phyloP scores from a whole-genome alignment of 1,284 basidiomycete species.

The Puccinia triticina region DNA sequence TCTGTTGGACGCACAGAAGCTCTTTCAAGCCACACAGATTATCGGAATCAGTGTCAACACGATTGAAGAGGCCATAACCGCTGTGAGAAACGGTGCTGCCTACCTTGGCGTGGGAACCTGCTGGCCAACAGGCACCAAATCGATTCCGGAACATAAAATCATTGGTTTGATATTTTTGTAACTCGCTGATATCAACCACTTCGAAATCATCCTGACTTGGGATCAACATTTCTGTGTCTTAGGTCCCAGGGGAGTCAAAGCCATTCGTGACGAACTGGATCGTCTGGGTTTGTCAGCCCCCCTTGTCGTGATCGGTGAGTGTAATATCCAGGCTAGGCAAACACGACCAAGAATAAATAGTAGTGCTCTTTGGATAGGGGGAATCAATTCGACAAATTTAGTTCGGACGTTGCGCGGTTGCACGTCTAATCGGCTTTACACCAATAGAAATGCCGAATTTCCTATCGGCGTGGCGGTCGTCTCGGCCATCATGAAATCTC shows the following conservation, averaged over 20 bases:
- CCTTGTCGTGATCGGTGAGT: constrained; percentile 43
- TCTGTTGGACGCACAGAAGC: constrained; percentile 68
- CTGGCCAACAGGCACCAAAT: constrained; percentile 46
- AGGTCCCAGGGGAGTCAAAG: constrained; percentile 46
- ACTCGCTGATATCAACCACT: neutral
- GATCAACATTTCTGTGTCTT: neutral
- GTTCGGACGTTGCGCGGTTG: constrained; percentile 38
- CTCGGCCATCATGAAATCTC: constrained; percentile 78
- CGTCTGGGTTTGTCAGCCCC: constrained; percentile 19
- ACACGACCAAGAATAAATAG: neutral
- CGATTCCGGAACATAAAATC: constrained; percentile 42
- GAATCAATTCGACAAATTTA: constrained; percentile 47
- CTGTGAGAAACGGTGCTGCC: constrained; percentile 68
- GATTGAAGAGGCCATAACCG: constrained; percentile 67
- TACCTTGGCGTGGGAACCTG: constrained; percentile 79
- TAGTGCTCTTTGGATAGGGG: neutral
- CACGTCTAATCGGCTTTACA: constrained; percentile 16
- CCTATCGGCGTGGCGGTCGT: constrained; percentile 78
- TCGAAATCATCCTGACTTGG: neutral
- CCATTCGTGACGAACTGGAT: constrained; percentile 36
- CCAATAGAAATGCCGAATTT: constrained; percentile 37
- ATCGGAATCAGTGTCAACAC: constrained; percentile 82
- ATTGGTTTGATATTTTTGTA: constrained; percentile 44
- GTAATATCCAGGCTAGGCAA: neutral
- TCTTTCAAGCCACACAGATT: constrained; percentile 73